Conservation (phyloP, 495 filamentous ascomycete genomes). For the Amorphotheca resinae region DNA sequence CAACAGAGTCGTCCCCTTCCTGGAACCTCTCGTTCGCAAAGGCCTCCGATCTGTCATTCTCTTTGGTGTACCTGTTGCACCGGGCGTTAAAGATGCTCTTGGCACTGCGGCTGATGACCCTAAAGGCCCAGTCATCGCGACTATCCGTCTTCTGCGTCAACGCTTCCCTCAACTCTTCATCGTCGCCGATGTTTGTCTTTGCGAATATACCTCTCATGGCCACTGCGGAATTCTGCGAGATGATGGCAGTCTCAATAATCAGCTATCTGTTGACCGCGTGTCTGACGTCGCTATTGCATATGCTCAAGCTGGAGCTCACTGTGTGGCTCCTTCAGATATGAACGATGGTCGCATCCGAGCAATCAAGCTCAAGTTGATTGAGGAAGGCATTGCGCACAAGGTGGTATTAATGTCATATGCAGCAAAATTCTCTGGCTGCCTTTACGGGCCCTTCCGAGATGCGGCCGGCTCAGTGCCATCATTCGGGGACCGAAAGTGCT, state of each 20-base stretch:
- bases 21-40: constrained; percentile 74
- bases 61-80: constrained; percentile 79
- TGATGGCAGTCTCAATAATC: constrained; percentile 86
- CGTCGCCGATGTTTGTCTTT: constrained; percentile 85
- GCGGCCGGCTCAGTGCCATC: constrained; percentile 85
- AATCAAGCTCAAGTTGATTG: constrained; percentile 92
- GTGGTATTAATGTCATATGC: constrained; percentile 92
- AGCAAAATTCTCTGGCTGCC: constrained; percentile 90
- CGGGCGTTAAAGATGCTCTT: constrained; percentile 73
- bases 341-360: constrained; percentile 93
- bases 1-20: constrained; percentile 73
- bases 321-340: constrained; percentile 96
- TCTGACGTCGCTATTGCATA: constrained; percentile 89
- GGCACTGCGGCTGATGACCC: constrained; percentile 93
- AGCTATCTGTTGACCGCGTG: constrained; percentile 81
- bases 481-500: constrained; percentile 91
- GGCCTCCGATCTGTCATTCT: constrained; percentile 87
- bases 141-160: constrained; percentile 68
- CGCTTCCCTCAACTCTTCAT: constrained; percentile 83
- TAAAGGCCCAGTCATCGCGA: constrained; percentile 75
- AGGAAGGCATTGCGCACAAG: constrained; percentile 78
- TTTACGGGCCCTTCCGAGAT: constrained; percentile 96
- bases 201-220: constrained; percentile 97
- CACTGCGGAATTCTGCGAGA: constrained; percentile 92
- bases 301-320: constrained; percentile 86